Conservation (phyloP, 73 alveolate species). For the Paramecium bursaria region DNA sequence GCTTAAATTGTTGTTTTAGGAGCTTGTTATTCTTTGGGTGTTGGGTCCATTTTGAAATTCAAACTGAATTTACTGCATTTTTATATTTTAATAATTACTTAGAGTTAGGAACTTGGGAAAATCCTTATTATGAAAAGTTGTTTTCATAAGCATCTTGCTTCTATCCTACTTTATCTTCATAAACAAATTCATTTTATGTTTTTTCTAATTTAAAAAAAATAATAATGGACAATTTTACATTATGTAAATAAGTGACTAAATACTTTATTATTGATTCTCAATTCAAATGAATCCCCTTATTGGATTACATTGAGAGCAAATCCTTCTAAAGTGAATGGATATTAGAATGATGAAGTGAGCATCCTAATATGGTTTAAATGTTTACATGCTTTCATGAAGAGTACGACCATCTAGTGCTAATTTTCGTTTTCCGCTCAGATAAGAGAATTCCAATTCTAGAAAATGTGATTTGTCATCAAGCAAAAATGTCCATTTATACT, state of each 20-base stretch:
- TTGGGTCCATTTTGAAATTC: slow-evolving; percentile 11
- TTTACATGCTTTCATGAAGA: slow-evolving; percentile 64
- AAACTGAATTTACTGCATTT: slow-evolving; percentile 9
- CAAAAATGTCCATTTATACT: slow-evolving; percentile 57
- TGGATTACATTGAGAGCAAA: slow-evolving; percentile 46
- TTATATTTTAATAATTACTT: slow-evolving; percentile 1
- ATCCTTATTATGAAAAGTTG: too few relatives aligned
- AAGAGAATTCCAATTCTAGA: slow-evolving; percentile 51
- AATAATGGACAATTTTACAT: slow-evolving; percentile 34
- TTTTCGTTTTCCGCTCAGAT: slow-evolving; percentile 51
- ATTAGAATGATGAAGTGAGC: slow-evolving; percentile 56
- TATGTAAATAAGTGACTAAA: slow-evolving; percentile 35
- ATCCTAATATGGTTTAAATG: not conserved
- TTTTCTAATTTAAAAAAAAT: not conserved
- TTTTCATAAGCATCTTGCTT: slow-evolving; percentile 8
- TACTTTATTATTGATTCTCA: slow-evolving; percentile 59
- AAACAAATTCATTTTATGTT: slow-evolving; percentile 53
- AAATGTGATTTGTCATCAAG: slow-evolving; percentile 41
- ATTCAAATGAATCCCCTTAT: slow-evolving; percentile 61
- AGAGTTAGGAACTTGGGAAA: too few relatives aligned
- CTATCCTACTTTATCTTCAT: too few relatives aligned
- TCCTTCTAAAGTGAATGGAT: slow-evolving; percentile 61
- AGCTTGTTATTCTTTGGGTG: not conserved
- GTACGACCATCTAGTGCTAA: slow-evolving; percentile 24
- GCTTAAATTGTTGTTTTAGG: not conserved